Evolutionary conservation across 2,329 filamentous ascomycete genomes (phyloP), one percentile per base, ranked within the genome.

Genomic region (Fusarium nygamai): DNA sequence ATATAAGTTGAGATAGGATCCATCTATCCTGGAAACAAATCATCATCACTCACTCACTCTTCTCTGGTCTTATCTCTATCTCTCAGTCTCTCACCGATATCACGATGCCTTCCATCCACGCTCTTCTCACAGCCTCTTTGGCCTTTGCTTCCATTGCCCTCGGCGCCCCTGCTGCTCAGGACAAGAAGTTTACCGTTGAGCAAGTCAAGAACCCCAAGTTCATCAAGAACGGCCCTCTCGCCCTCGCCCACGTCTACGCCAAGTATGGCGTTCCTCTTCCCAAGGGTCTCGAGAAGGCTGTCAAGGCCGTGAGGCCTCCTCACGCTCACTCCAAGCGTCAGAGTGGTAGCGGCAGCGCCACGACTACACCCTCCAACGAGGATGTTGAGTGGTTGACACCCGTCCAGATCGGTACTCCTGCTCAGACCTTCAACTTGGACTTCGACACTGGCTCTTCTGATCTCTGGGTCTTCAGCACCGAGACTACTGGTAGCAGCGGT

Each of bases 391-490:
- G 83, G 72, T 65, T 85, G 58, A 80, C 81, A 7, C 82, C 83
- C 10, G 82, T 86, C 19, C 76, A 82, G 44, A 83, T 86, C n/a
- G 85, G 85, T 20, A 84, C 83, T 11, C 85, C 85, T 14, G 79
- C 83, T 8, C 83, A 86, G 73, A 84, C 81, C 2, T 77, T 86
- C 54, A 81, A 83, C 41, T 75, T 87, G 56, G 82, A 85, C 72
- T 84, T 87, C 53, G 85, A 87, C 65, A 87, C 85, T 3, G 85
- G 85, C 2, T 86, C 84, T 6, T 83, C 84, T 17, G 85, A 87
- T 64, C 79, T 86, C 31, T 86, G 86, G 86, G 86, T 87, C 3
- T 86, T 86, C 73, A 85, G 83, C 62, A 82, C 85, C 33, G 66
- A 70, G 66, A 83, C 84, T 56, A 85, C 84, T 41, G 78, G 84